Base-by-base conservation (phyloP, 345 rosid species). In the Salix dunnii region DNA sequence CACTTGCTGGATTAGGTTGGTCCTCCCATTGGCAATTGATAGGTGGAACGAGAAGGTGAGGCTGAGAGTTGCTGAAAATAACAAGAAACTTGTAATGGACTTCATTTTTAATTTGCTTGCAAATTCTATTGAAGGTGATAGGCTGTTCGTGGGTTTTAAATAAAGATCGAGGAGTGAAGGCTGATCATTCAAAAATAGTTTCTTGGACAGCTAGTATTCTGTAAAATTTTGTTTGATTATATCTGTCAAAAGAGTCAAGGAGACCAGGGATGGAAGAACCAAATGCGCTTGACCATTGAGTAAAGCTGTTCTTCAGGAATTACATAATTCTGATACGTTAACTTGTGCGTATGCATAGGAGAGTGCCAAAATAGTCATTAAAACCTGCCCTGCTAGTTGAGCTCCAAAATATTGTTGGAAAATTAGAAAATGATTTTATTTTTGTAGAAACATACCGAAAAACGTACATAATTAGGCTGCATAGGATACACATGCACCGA, bases 91-190 rank as follows among this genome's bases (percentile, higher is more conserved):
- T 72, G 53, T 21, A 66, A 58, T 13, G 61, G 72, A 60, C 66
- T 76, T 75, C 87, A 88, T 88, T 17, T 73, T 62, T 35, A 35
- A 35, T 35, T 35, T 40, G 18, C 49, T 46, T 48, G 43, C 21
- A 27, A 27, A 31, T 72, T 70, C 31, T 43, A 16, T 13, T 38
- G 5, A 3, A 12, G 30, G 62, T 43, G 40, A 3, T 0, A 18
- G 58, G 23, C 2, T n/a, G 65, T 35, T 38, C 43, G 30, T 30
- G 64, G 61, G 61, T 17, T 74, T 60, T 30, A 38, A 68, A 79
- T 31, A 11, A 20, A 46, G 64, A n/a, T n/a, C n/a, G n/a, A 66
- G 18, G 4, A 11, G 13, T 31, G 2, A 21, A 12, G 68, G 4
- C 6, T 16, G 13, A 7, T 67, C 33, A 17, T 20, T 31, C 23